Percentiles rank a stretch among this genome's conserved stretches.
These are phyloP conservation scores for Chytriomyces sp. DNA, from an alignment of 192 early-diverging fungal genomes.

Conservation along the genomic window DNA sequence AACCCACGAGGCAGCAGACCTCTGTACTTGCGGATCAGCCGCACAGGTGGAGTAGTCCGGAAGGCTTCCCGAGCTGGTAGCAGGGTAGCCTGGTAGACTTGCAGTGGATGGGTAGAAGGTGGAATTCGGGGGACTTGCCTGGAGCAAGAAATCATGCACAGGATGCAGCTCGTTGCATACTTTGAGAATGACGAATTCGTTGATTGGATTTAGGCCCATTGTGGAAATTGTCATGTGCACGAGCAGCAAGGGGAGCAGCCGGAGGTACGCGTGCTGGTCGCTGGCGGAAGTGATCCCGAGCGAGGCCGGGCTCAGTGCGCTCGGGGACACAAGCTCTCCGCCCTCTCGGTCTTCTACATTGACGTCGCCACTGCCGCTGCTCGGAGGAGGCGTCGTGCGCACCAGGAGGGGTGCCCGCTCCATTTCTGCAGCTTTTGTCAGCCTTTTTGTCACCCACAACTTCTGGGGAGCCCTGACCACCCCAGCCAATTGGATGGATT, in stretches of 20 bases:
- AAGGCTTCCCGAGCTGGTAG: background rate
- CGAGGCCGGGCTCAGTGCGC: background rate
- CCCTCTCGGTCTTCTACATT: background rate
- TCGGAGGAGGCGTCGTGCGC: background rate
- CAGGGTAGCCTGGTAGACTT: background rate
- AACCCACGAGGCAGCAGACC: constrained; percentile 37
- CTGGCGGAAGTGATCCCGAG: background rate
- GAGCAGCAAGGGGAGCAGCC: constrained; percentile 15
- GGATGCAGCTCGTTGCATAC: constrained; percentile 11
- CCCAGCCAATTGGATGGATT: background rate
- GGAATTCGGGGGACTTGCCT: background rate
- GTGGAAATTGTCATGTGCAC: constrained; percentile 20
- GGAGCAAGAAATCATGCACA: too few species aligned
- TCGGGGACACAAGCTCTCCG: background rate
- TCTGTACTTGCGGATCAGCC: background rate
- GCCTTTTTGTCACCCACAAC: background rate
- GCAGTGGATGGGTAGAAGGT: background rate
- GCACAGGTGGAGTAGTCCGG: background rate
- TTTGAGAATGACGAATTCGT: constrained; percentile 21
- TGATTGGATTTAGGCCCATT: constrained; percentile 19
- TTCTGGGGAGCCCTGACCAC: too few species aligned
- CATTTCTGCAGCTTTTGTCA: background rate
- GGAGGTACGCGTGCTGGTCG: background rate
- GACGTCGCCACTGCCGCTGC: background rate
- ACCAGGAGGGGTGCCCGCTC: constrained; percentile 10